phyloP scores from a whole-genome alignment of 345 rosid genomes.

The Eucalyptus victrix region DNA sequence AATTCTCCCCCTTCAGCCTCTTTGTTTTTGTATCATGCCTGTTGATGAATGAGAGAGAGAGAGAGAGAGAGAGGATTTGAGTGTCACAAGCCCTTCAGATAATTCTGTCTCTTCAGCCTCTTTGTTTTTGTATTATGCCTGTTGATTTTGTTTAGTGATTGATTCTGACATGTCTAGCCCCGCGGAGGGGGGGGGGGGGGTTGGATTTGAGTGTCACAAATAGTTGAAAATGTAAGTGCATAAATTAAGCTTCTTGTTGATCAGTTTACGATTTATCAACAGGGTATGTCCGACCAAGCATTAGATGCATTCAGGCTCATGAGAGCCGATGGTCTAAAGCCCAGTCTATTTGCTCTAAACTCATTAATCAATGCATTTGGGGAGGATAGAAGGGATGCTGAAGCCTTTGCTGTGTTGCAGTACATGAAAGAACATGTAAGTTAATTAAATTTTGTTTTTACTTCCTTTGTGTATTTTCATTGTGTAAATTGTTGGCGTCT shows the following conservation, averaged over 20 bases:
- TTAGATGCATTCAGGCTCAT: constrained; percentile 77
- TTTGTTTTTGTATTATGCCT: no score
- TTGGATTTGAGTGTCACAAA: not conserved
- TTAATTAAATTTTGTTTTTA: not conserved
- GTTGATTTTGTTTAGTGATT: no score
- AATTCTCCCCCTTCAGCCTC: no score
- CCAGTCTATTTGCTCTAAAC: constrained; percentile 79
- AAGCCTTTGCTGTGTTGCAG: constrained; percentile 86
- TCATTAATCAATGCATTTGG: constrained; percentile 94
- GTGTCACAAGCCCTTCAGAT: no score
- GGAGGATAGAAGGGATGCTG: constrained; percentile 85
- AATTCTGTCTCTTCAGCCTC: no score
- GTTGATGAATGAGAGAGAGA: no score
- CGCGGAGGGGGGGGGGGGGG: no score
- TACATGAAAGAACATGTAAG: constrained; percentile 91
- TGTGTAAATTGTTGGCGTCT: not conserved
- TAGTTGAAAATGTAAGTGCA: not conserved
- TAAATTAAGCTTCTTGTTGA: not conserved
- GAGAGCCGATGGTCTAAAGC: constrained; percentile 84
- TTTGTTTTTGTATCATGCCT: no score
- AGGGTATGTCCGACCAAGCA: constrained; percentile 96
- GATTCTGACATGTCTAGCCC: no score
- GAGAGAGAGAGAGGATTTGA: no score
- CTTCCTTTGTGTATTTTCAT: not conserved
- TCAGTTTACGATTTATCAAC: not conserved